A percentile compares a stretch with the other conserved stretches of the same genome.
phyloP scores from a whole-genome alignment of 192 early-diverging fungal species.

The Coemansia sp. region DNA sequence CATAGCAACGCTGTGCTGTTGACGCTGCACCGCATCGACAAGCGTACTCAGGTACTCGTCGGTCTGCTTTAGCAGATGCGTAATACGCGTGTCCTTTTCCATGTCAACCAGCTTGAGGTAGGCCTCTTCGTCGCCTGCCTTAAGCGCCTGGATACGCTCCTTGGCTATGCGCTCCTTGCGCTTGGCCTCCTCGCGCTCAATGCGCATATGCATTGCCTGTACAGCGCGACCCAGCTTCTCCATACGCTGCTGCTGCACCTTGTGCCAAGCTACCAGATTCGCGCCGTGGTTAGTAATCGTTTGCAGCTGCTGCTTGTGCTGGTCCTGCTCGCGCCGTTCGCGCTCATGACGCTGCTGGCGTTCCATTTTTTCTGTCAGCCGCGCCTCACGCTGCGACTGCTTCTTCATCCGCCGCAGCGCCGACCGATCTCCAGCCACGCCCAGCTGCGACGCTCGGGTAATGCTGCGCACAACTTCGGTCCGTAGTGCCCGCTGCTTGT shows the following conservation, averaged over 20 bases:
- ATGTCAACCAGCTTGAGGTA: conserved; percentile 94
- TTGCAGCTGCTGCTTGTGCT: conserved; percentile 77
- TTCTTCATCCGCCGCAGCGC: conserved; percentile 80
- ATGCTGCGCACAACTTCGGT: conserved; percentile 74
- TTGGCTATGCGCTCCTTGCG: conserved; percentile 77
- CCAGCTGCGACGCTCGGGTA: conserved; percentile 70
- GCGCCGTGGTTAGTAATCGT: conserved; percentile 74
- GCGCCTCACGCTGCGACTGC: conserved; percentile 77
- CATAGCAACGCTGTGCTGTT: conserved; percentile 63
- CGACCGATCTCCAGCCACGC: conserved; percentile 75
- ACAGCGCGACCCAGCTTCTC: conserved; percentile 76
- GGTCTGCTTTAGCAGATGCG: conserved; percentile 88
- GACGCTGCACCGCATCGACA: conserved; percentile 80
- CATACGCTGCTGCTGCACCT: conserved; percentile 64
- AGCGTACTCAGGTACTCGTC: conserved; percentile 80
- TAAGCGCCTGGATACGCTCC: conserved; percentile 95
- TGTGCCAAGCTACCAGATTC: conserved; percentile 69
- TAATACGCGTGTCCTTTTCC: conserved; percentile 95
- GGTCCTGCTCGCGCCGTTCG: conserved; percentile 81
- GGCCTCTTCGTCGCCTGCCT: conserved; percentile 96
- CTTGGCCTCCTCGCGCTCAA: conserved; percentile 94
- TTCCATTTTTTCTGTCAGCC: conserved; percentile 87
- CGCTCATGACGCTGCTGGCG: conserved; percentile 83
- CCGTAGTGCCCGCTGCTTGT: conserved; percentile 75
- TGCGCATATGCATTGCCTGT: conserved; percentile 70